Evolutionary conservation across 805 yeast genomes (phyloP), one percentile per base, ranked within the genome.

Genomic region (Myxozyma mucilagina): DNA sequence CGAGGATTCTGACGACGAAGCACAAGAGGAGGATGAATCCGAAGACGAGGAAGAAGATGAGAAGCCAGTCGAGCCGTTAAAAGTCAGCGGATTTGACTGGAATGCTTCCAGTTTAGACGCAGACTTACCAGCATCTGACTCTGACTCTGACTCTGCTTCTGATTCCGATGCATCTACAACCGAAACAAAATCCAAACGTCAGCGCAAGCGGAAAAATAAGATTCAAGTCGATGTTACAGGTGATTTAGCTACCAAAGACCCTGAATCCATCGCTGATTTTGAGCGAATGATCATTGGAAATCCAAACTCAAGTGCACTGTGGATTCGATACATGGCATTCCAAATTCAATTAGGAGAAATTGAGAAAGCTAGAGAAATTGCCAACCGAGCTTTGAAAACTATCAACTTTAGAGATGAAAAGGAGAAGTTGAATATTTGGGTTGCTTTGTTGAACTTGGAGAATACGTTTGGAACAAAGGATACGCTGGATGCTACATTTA

Each of bases 261-360:
- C 99, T 42, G 96, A 93, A 75, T 90, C 97, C 60, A 88, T 85
- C 47, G 78, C 85, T 50, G 99, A 94, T 74, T 94, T 91, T 70
- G 99, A 94, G 76, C 85, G 99, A 71, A 77, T 94, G 67, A 81
- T 94, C 57, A 82, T 94, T 62, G 96, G 97, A 73, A 88, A 88
- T 72, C 97, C 99, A 51, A 87, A 90, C 78, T 90, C 97, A 2
- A 93, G 99, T 1, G 83, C 92, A 39, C 76, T 90, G 59, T 94
- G 99, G 99, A 93, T 94, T 89, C 90, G 92, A 76, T 94, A 89
- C 76, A 94, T 94, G 97, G 92, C 98, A 3, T 94, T 93, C 87
- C 97, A 92, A 75, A 80, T 94, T 66, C 97, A 92, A 75, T 80
- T 93, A 65, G 89, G 97, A 78, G 99, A 94, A 75, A 79, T 91